Percentiles rank a stretch among this genome's conserved stretches.
These are phyloP conservation scores for Asterochloris sp. DNA, from an alignment of 139 green algal genomes.

Conservation along the genomic window DNA sequence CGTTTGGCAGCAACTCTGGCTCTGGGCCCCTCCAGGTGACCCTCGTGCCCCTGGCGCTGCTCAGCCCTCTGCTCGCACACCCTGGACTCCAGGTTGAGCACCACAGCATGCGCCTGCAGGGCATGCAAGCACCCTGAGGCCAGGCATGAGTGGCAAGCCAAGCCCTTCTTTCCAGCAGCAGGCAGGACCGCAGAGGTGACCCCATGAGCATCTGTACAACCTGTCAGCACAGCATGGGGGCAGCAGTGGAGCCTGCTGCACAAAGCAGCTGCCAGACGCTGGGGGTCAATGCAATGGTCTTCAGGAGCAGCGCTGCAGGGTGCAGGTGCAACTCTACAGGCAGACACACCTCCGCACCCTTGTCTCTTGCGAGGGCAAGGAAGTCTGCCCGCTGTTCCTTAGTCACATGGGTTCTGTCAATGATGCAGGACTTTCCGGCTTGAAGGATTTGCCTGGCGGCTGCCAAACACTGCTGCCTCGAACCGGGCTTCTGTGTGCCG, in stretches of 20 bases:
- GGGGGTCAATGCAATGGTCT: too few species aligned
- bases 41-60: constrained; percentile 43
- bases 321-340: too few species aligned
- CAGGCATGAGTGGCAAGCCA: too few species aligned
- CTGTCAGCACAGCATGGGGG: too few species aligned
- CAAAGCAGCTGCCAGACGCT: too few species aligned
- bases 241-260: too few species aligned
- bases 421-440: constrained; percentile 33
- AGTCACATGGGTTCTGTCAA: constrained; percentile 69
- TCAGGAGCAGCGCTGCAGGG: too few species aligned
- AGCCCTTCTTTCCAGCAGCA: too few species aligned
- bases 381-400: constrained; percentile 62
- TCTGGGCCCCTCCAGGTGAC: constrained; percentile 44
- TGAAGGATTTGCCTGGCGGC: constrained; percentile 37
- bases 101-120: constrained; percentile 41
- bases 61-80: constrained; percentile 44
- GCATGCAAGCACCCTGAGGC: not conserved
- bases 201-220: too few species aligned
- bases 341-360: too few species aligned
- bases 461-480: constrained; percentile 54
- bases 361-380: constrained; percentile 34
- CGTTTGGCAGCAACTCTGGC: constrained; percentile 27
- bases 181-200: too few species aligned
- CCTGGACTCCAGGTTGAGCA: constrained; percentile 40
- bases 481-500: constrained; percentile 41